Base-by-base conservation (phyloP, 352 stramenopile species). In the Peronospora belbahrii region DNA sequence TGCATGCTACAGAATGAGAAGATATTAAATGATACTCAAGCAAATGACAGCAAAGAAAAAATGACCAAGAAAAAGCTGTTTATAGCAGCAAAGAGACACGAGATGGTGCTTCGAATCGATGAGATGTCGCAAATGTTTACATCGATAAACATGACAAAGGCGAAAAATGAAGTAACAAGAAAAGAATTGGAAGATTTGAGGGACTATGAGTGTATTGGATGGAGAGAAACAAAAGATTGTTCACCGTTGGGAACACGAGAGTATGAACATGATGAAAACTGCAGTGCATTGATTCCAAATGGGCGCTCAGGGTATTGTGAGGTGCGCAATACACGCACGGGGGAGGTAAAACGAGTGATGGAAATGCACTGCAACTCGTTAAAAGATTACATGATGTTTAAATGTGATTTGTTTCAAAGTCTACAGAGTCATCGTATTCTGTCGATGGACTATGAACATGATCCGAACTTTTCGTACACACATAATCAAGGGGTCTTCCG, bases 321-420 rank as follows among this genome's bases (percentile, higher is more conserved):
- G 28, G 59, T 85, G 18, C 68, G 56, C 22, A 70, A 82, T 39
- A 65, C 35, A 4, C 40, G 42, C 17, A 81, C 61, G 0, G 62
- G 59, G 8, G 62, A 70, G 13, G 30, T 61, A 18, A 59, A 59
- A 20, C 67, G 48, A 28, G 72, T 88, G 11, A 59, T 91, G 44
- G 42, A 54, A 9, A 84, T 83, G 70, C 62, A 77, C 56, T 88
- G 76, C 50, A 58, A 81, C 49, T 86, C 74, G 23, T 52, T 82
- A 13, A 51, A 63, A 7, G 46, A 55, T 0, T 54, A 62, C 8
- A 60, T 81, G 44, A 31, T 55, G 10, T 76, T 85, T 47, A 64
- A 63, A 41, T 88, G 76, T 40, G 44, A 66, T 42, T 69, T 80
- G 51, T 82, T 80, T 49, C 57, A 65, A 33, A 66, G 65, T 24